Evolutionary conservation across 352 stramenopile genomes (phyloP), one percentile per base, ranked within the genome.

Genomic region (Phytophthora boehmeriae): DNA sequence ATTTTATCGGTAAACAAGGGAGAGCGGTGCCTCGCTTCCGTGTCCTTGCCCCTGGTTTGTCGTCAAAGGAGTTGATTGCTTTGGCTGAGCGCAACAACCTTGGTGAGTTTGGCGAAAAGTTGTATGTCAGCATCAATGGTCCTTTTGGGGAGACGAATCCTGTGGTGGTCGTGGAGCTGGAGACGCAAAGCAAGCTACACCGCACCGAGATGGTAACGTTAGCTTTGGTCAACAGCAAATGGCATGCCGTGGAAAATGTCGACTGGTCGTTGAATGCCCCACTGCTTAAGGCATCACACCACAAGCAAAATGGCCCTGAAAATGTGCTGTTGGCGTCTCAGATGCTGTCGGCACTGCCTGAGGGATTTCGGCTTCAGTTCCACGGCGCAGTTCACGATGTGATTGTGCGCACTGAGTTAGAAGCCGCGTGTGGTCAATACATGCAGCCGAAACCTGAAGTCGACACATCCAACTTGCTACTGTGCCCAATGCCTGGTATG

Each of bases 401-500:
- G 13, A 56, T 97, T 20, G 80, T 99, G 13, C 90, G 93, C 70
- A 97, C 84, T 54, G 80, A 78, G 30, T 53, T 84, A 11, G 94
- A 98, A 74, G 90, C 97, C 52, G 65, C 90, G 64, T 82, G 98
- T 17, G 70, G 76, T 13, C 54, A 68, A 32, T 73, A 97, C 73
- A 98, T 99, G 95, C 79, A 97, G 46, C 82, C 88, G 36, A 97
- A 97, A 56, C 79, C 78, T 10, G 78, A 96, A 54, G 65, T 97
- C 19, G 97, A 98, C 73, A 96, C 90, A 23, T 96, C 86, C 35
- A 85, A 92, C 49, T 82, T 95, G 59, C 78, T 99, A 27, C 68
- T 97, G 42, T 98, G 88, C 62, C 96, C 96, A n/a, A 99, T 99
- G 96, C 96, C 96, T 22, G 96, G 96, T 10, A 95, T 93, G 59